phyloP scores from a whole-genome alignment of 2,329 filamentous ascomycete genomes.

The Chaetomium sp. region DNA sequence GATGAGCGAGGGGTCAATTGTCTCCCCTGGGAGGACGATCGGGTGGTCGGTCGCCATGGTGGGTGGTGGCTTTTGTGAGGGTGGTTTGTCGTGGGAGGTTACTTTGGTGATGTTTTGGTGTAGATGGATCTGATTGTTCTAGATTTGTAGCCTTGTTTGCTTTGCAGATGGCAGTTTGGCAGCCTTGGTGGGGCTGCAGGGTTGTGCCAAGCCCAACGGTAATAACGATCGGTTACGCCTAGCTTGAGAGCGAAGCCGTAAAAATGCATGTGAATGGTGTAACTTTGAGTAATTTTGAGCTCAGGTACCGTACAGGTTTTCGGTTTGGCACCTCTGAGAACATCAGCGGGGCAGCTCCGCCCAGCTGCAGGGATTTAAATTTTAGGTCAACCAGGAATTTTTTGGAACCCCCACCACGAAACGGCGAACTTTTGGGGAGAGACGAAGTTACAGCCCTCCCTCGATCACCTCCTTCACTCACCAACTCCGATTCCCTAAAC shows the following conservation, averaged over 20 bases:
- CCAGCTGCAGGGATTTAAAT: not conserved
- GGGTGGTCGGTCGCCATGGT: constrained; percentile 59
- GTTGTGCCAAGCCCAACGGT: not conserved
- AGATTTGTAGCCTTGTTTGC: constrained; percentile 25
- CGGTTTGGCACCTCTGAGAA: not conserved
- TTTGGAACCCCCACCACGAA: constrained; percentile 32
- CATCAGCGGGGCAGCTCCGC: constrained; percentile 17
- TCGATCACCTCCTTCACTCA: not conserved
- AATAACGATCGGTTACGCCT: not conserved
- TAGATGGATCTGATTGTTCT: constrained; percentile 10
- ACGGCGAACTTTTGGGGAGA: constrained; percentile 6
- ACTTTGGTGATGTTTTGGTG: not conserved
- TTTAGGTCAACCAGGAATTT: constrained; percentile 23
- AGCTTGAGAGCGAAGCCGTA: not conserved
- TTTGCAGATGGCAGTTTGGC: constrained; percentile 18
- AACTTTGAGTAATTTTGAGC: not conserved
- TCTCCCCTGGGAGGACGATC: constrained; percentile 81
- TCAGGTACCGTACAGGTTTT: not conserved
- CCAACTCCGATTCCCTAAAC: constrained; percentile 20
- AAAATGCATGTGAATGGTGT: not conserved
- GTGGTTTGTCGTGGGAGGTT: constrained; percentile 4
- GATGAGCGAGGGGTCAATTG: constrained; percentile 65
- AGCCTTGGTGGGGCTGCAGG: constrained; percentile 27
- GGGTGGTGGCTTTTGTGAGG: constrained; percentile 11
- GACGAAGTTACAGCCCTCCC: not conserved